These are phyloP conservation scores for Secale cereale DNA, from an alignment of 176 grass and related monocot species.

Conservation along the genomic window DNA sequence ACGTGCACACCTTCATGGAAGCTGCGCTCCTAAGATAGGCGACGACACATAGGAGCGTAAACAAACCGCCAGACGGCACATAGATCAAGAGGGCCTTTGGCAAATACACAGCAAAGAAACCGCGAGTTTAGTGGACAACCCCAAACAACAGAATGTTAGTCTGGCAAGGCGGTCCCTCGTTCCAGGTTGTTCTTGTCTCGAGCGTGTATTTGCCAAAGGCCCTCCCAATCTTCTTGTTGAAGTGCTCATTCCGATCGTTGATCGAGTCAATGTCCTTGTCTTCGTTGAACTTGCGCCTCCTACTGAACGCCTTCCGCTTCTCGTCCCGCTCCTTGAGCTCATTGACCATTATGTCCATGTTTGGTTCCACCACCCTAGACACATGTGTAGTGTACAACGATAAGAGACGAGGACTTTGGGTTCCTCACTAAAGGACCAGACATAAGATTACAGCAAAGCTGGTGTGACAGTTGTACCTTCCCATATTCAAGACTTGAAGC, in stretches of 20 bases:
- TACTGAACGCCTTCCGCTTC: constrained; percentile 73
- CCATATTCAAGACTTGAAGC: constrained; percentile 96
- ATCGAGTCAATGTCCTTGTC: constrained; percentile 96
- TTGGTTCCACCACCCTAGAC: constrained; percentile 59
- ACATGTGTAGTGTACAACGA: neutral
- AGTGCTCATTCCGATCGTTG: constrained; percentile 94
- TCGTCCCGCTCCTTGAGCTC: constrained; percentile 66
- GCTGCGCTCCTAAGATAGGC: neutral
- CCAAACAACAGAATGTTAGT: constrained; percentile 18
- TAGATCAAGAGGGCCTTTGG: too few species aligned
- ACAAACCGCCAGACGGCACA: too few species aligned
- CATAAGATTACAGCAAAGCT: neutral
- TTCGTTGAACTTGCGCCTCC: constrained; percentile 90
- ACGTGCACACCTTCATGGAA: neutral
- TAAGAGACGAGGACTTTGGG: neutral
- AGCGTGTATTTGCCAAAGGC: constrained; percentile 96
- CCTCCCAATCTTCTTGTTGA: constrained; percentile 97
- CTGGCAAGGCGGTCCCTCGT: constrained; percentile 84
- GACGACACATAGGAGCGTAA: too few species aligned
- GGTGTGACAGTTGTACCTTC: constrained; percentile 29
- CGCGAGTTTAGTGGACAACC: neutral
- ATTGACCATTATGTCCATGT: constrained; percentile 84
- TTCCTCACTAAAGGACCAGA: neutral
- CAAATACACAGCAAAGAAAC: neutral
- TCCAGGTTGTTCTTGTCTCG: constrained; percentile 98